phyloP scores from a whole-genome alignment of 2,329 filamentous ascomycete species.

The Colletotrichum abscissum region DNA sequence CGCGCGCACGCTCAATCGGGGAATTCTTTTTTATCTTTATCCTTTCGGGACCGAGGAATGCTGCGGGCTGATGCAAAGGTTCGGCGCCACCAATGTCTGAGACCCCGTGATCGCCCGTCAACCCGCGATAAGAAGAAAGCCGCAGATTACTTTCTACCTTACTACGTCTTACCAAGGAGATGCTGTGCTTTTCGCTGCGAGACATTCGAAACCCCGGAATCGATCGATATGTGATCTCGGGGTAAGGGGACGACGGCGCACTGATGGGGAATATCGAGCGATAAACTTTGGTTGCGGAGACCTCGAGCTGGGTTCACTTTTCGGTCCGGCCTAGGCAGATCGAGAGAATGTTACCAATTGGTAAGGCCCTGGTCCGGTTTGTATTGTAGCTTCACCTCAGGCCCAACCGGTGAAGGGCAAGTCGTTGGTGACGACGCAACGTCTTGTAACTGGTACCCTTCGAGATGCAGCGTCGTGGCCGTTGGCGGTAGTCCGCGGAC shows the following conservation, averaged over 20 bases:
- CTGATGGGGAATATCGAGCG: neutral
- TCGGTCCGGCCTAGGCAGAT: neutral
- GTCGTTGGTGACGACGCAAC: neutral
- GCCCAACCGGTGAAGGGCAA: neutral
- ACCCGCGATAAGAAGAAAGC: constrained; percentile 1
- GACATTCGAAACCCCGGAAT: constrained; percentile 10
- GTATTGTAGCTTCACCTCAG: neutral
- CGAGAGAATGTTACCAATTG: neutral
- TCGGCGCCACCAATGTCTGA: constrained; percentile 26
- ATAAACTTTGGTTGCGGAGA: neutral
- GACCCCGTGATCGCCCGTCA: constrained; percentile 23
- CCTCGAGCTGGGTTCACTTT: neutral
- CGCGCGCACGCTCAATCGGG: neutral
- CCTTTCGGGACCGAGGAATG: constrained; percentile 8
- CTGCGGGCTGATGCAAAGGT: constrained; percentile 8
- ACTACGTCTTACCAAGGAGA: neutral
- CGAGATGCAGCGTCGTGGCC: neutral
- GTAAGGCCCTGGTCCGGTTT: neutral
- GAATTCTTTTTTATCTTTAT: neutral
- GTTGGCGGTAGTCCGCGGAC: neutral
- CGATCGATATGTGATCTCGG: constrained; percentile 14
- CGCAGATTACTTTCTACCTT: neutral
- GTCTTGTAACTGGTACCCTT: neutral
- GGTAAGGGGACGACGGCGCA: constrained; percentile 1
- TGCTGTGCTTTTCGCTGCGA: neutral